A percentile compares a stretch with the other conserved stretches of the same genome.
Evolutionary conservation across 1,139 yeast species (phyloP).

Genomic region (Candida dubliniensis): DNA sequence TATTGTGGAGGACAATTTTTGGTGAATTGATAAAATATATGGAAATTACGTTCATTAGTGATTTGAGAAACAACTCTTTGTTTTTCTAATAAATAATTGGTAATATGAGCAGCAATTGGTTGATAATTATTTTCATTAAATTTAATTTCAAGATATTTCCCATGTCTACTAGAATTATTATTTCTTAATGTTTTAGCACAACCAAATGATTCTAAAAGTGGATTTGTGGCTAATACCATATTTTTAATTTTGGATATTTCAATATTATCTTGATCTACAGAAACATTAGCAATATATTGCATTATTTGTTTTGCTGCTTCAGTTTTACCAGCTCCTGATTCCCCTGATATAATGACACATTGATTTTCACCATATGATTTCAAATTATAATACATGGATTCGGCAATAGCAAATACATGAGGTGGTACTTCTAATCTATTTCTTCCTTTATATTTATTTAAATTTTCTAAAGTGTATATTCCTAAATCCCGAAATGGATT

Average conservation of each 20-base stretch:
- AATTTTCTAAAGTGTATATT: conserved; percentile 77
- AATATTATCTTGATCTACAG: conserved; percentile 41
- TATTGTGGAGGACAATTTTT: conserved; percentile 86
- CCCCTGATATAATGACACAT: conserved; percentile 98
- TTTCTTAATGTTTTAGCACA: conserved; percentile 97
- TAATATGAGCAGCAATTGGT: conserved; percentile 94
- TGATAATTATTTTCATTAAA: conserved; percentile 74
- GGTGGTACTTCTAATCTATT: conserved; percentile 98
- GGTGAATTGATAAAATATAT: conserved; percentile 93
- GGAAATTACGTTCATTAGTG: conserved; percentile 90
- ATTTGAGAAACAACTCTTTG: conserved; percentile 95
- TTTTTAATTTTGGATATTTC: conserved; percentile 85
- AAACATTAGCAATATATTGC: conserved; percentile 95
- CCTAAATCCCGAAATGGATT: conserved; percentile 97
- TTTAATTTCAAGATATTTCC: conserved; percentile 90
- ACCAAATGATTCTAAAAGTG: conserved; percentile 93
- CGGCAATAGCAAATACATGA: conserved; percentile 97
- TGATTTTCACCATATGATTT: conserved; percentile 93
- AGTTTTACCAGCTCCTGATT: conserved; percentile 98
- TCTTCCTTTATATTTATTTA: conserved; percentile 81
- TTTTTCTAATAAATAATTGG: conserved; percentile 90
- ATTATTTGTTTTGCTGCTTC: conserved; percentile 98
- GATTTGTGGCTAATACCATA: conserved; percentile 97
- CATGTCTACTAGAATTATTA: conserved; percentile 96
- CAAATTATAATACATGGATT: conserved; percentile 92